Base-by-base conservation (phyloP, 1,139 yeast species). In the Sugiyamaella sp. region DNA sequence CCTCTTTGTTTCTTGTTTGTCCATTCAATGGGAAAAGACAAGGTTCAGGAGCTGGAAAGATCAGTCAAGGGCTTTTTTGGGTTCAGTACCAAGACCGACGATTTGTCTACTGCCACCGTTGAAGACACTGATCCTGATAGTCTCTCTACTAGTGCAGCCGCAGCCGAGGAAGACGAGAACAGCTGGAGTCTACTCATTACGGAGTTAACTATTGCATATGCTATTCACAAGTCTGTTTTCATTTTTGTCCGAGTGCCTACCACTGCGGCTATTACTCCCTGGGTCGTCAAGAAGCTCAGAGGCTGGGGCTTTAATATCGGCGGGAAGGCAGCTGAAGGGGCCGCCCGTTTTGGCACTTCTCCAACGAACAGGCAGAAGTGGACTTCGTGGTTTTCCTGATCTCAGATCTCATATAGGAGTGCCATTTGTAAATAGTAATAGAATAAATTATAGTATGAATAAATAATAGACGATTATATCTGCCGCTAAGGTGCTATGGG, bases 221-320 rank as follows among this genome's bases (percentile, higher is more conserved):
- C 97, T 3, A 75, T 93, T 51, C 99, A 93, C 75, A 93, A 95
- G 73, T 82, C 95, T 4, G 77, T 91, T 58, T 71, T 82, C 42
- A 80, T 86, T 10, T 81, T 93, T 61, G 78, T 89, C 42, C 80
- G 99, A 60, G 74, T 93, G 6, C 99, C 99, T 10, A 71, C 90
- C 40, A 86, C 97, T 0, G 97, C 97, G 0, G 96, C 97, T 4
- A 80, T 91, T 17, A 90, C 98, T 0, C 99, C 99, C 1, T 70
- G 82, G 3, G 78, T 89, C 1, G 97, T 89, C 14, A 76, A 72
- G 54, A 66, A 74, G 35, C 77, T 91, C 60, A 80, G 88, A 59
- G 71, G 76, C 25, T 82, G 90, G 90, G 97, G 97, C 1, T 88
- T 88, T 72, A 82, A 85, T 55, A 80, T 89, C 54, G 93, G 93